These are phyloP conservation scores for Avena atlantica DNA, from an alignment of 176 grass and related monocot species.

Conservation along the genomic window DNA sequence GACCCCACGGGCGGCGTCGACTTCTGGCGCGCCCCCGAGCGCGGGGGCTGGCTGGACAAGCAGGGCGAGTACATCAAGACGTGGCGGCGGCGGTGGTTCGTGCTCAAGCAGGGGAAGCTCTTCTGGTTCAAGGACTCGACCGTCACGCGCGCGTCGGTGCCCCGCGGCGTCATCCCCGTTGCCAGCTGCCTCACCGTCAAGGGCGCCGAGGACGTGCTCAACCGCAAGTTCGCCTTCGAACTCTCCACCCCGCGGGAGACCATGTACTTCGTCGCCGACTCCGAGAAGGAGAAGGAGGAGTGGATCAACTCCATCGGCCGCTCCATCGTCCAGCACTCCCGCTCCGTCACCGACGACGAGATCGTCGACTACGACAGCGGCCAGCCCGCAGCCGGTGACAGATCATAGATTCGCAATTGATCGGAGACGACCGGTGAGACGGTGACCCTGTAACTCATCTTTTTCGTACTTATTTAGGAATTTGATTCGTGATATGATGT, in stretches of 20 bases:
- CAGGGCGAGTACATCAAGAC: constrained; percentile 99
- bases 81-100: constrained; percentile 99
- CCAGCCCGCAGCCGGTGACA: constrained; percentile 9
- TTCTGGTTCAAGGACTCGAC: constrained; percentile 95
- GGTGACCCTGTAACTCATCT: constrained; percentile 28
- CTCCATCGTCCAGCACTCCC: constrained; percentile 96
- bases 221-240: constrained; percentile 87
- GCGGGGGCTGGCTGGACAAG: constrained; percentile 83
- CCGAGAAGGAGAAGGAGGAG: constrained; percentile 99
- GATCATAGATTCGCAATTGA: constrained; percentile 40
- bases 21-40: constrained; percentile 78
- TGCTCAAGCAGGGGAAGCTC: constrained; percentile 93
- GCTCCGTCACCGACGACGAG: constrained; percentile 83
- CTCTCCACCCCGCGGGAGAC: constrained; percentile 80
- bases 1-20: constrained; percentile 60
- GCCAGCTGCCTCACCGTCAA: constrained; percentile 93
- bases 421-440: constrained; percentile 4
- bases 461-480: constrained; percentile 18
- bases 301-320: constrained; percentile 99
- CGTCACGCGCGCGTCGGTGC: constrained; percentile 72
- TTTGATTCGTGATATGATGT: constrained; percentile 29
- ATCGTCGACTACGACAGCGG: constrained; percentile 91
- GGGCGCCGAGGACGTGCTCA: constrained; percentile 94
- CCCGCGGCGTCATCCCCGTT: constrained; percentile 82
- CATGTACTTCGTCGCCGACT: constrained; percentile 99